Evolutionary conservation across 1,284 basidiomycete species (phyloP), one percentile per base, ranked within the genome.

Genomic region (Leccinum fuscescens): DNA sequence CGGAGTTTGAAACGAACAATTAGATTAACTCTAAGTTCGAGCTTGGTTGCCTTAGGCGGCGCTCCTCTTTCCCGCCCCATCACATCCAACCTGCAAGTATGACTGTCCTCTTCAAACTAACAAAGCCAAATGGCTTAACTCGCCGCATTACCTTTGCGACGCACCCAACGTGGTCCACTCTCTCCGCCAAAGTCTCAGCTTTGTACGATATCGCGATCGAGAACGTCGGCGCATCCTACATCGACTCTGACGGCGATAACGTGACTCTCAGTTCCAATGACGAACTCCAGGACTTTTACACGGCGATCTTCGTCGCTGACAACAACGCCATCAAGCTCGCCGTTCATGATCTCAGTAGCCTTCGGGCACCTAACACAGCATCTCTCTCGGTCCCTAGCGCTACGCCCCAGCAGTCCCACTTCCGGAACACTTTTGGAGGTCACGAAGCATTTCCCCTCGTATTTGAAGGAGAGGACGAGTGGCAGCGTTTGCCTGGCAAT

Each of bases 261-360:
- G 82, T 92, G 61, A 91, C 89, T 11, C 77, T 90, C 62, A 88
- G 82, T 72, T 83, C 88, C 4, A 79, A 90, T 59, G 85, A 85
- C 85, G 66, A 90, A 78, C 74, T 89, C 84, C 70, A 71, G 48
- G 65, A 71, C 27, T 57, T 71, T 67, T 61, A 71, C 71, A 67
- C 29, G 55, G 69, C 59, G 69, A 67, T 51, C 48, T 52, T 27
- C 48, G 3, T 22, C n/a, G 22, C 48, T 17, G 27, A 24, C 6
- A 37, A 35, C 6, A 66, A 75, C 15, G 54, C 75, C 42, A 74
- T 86, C 73, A 89, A 83, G 72, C 82, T 92, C 66, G 74, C 72
- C 12, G 83, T 92, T n/a, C 76, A 82, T 65, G 85, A 91, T 74
- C 74, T 91, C 48, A 71, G 79, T 37, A 70, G 77, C 46, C 68